Conservation (phyloP, 148 eudicot genomes). For the Chenopodium formosanum region DNA sequence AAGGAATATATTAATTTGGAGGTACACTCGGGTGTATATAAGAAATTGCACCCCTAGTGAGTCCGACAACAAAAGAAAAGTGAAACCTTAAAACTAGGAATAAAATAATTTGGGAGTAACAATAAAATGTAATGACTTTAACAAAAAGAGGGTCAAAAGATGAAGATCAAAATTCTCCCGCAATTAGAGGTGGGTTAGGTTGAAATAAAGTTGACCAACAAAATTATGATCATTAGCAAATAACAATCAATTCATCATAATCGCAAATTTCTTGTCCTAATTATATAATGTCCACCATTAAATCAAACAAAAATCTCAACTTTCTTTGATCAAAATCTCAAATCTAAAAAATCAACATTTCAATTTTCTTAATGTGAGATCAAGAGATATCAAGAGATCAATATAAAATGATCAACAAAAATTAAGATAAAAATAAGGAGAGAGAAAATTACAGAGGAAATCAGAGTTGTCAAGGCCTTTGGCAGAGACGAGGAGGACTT, state of each 20-base stretch:
- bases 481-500: conserved; percentile 42
- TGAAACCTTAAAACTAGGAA: background rate
- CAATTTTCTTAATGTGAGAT: background rate
- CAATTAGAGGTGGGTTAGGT: conserved; percentile 6
- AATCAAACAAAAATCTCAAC: too few species aligned
- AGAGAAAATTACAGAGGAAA: conserved; percentile 35
- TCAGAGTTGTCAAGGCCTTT: conserved; percentile 46
- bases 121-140: background rate
- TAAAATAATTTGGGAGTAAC: background rate
- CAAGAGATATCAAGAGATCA: background rate
- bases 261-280: too few species aligned
- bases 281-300: too few species aligned
- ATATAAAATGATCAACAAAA: background rate
- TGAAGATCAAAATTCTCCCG: background rate
- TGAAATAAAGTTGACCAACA: conserved; percentile 11
- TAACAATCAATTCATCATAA: background rate
- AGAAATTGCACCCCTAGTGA: too few species aligned
- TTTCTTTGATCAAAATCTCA: too few species aligned
- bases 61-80: too few species aligned
- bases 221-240: background rate
- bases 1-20: background rate
- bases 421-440: background rate
- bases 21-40: too few species aligned
- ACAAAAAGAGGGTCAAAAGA: background rate
- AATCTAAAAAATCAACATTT: too few species aligned